Percentiles rank a stretch among this genome's conserved stretches.
Evolutionary conservation across 805 yeast species (phyloP).

Genomic region (Suhomyces sp.): DNA sequence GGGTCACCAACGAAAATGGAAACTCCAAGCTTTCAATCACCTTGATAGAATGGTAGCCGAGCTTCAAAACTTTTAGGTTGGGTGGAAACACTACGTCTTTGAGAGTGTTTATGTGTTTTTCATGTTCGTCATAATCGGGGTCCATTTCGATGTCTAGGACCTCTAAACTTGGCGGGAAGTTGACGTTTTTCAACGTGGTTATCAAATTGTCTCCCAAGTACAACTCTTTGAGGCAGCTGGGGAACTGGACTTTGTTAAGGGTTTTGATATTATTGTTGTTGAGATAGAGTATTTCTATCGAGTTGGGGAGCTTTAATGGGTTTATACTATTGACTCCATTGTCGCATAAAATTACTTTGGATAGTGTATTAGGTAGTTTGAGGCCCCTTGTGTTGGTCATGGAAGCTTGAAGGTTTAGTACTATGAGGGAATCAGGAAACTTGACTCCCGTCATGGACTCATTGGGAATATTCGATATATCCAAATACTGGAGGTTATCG

Average conservation of each 20-base stretch:
- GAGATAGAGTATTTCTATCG: constrained; percentile 36
- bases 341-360: constrained; percentile 30
- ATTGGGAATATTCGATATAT: constrained; percentile 41
- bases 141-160: constrained; percentile 43
- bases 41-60: constrained; percentile 41
- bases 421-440: constrained; percentile 38
- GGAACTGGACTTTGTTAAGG: constrained; percentile 41
- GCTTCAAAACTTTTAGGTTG: constrained; percentile 30
- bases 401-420: constrained; percentile 39
- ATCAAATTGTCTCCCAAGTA: constrained; percentile 41
- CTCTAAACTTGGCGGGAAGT: constrained; percentile 36
- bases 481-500: constrained; percentile 33
- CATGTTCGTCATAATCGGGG: constrained; percentile 40
- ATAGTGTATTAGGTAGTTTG: constrained; percentile 33
- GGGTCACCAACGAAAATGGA: constrained; percentile 28
- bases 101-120: constrained; percentile 38
- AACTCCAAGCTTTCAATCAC: constrained; percentile 38
- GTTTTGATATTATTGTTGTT: constrained; percentile 43
- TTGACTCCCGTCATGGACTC: constrained; percentile 47
- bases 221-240: constrained; percentile 31
- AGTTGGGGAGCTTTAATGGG: constrained; percentile 42
- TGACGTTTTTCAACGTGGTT: constrained; percentile 44
- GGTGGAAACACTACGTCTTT: constrained; percentile 41
- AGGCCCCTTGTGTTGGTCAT: constrained; percentile 45
- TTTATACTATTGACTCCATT: constrained; percentile 45